Evolutionary conservation across 192 early-diverging fungal genomes (phyloP).

Genomic region (Backusella luteola): DNA sequence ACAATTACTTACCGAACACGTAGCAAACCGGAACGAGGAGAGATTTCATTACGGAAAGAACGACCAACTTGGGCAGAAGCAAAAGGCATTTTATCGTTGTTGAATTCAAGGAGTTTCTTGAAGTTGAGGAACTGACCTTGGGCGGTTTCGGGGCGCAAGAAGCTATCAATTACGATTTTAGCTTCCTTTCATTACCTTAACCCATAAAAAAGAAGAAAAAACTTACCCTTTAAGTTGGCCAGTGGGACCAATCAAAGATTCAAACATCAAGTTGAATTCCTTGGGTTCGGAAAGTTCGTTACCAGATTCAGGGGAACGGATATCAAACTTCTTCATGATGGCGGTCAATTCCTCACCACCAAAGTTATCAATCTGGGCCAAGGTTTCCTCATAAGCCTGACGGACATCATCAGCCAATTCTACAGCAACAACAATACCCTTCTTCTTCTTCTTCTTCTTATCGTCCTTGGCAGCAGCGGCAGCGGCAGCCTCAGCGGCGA

Average conservation of each 20-base stretch:
- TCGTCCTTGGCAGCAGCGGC: conserved; percentile 44
- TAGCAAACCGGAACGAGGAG: conserved; percentile 90
- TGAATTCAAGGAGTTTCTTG: conserved; percentile 93
- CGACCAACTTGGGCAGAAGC: conserved; percentile 97
- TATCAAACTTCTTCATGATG: conserved; percentile 80
- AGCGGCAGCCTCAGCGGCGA: background rate
- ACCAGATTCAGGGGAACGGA: conserved; percentile 88
- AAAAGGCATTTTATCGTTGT: conserved; percentile 99
- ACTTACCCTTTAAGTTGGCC: conserved; percentile 84
- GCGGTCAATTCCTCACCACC: conserved; percentile 80
- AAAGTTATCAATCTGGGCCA: conserved; percentile 97
- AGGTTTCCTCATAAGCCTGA: conserved; percentile 77
- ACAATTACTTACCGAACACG: conserved; percentile 76
- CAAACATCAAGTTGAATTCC: conserved; percentile 99
- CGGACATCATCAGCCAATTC: conserved; percentile 60
- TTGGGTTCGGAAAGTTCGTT: conserved; percentile 88
- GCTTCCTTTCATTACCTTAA: background rate
- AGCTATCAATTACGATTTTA: conserved; percentile 43
- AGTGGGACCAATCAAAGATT: conserved; percentile 96
- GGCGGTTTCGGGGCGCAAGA: conserved; percentile 98
- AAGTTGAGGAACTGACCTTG: conserved; percentile 99
- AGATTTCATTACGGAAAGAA: conserved; percentile 99
- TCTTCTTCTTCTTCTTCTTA: conserved; percentile 75
- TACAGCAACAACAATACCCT: conserved; percentile 58
- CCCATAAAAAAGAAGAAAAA: background rate